These are phyloP conservation scores for Adenanthera pavonina DNA, from an alignment of 306 rosid species.

Conservation along the genomic window DNA sequence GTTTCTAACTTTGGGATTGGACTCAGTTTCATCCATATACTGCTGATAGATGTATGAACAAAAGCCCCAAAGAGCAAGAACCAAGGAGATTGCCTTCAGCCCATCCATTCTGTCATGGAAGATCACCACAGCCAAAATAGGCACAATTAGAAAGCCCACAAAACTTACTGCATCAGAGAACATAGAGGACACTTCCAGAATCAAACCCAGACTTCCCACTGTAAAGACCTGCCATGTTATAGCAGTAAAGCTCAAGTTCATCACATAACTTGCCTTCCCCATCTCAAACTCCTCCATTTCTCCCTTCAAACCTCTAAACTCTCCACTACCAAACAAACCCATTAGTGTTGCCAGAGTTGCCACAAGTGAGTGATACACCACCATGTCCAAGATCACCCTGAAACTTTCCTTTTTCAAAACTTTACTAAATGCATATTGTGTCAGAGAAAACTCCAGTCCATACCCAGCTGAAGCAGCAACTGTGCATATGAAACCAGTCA, in stretches of 20 bases:
- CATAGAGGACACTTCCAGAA: constrained; percentile 55
- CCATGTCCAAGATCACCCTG: constrained; percentile 47
- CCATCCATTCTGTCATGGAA: constrained; percentile 53
- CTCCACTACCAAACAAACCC: constrained; percentile 57
- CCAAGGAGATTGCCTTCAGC: constrained; percentile 48
- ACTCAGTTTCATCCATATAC: constrained; percentile 38
- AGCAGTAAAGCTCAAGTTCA: constrained; percentile 44
- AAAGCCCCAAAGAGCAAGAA: constrained; percentile 58
- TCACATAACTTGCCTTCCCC: constrained; percentile 45
- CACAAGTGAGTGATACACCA: constrained; percentile 37
- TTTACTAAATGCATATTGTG: constrained; percentile 44
- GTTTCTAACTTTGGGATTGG: background rate
- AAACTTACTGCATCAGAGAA: constrained; percentile 54
- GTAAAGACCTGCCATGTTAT: constrained; percentile 45
- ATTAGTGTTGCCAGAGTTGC: constrained; percentile 42
- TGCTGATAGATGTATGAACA: constrained; percentile 53
- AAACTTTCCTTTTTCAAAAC: constrained; percentile 41
- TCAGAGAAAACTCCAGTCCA: constrained; percentile 50
- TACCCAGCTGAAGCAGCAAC: constrained; percentile 49
- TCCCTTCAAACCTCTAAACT: constrained; percentile 39
- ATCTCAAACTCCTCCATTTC: constrained; percentile 45
- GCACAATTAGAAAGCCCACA: constrained; percentile 51
- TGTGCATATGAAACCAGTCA: constrained; percentile 47
- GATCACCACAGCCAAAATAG: constrained; percentile 49
- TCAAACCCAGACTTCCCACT: constrained; percentile 47